A percentile compares a stretch with the other conserved stretches of the same genome.
Evolutionary conservation across 257 asterid species (phyloP).

Genomic region (Ocimum tenuiflorum): DNA sequence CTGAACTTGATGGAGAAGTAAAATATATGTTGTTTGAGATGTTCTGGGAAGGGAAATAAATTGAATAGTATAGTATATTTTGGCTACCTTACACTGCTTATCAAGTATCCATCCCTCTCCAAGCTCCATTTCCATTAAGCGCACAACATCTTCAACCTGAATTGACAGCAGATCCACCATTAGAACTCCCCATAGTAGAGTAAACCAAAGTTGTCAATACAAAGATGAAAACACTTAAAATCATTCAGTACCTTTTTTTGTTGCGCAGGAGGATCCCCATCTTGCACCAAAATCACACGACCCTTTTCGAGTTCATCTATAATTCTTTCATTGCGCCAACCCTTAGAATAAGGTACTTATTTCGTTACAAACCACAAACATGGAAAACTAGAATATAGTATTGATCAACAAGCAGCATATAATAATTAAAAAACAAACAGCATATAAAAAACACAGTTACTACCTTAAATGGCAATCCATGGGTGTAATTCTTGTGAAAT

Average conservation of each 20-base stretch:
- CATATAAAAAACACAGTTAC: neutral
- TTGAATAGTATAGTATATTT: neutral
- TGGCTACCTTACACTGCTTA: conserved; percentile 50
- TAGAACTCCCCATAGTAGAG: neutral
- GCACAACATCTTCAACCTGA: conserved; percentile 63
- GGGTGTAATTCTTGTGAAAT: conserved; percentile 70
- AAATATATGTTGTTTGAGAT: too few species aligned
- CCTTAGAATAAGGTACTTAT: conserved; percentile 32
- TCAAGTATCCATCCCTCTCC: conserved; percentile 79
- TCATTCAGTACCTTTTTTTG: conserved; percentile 50
- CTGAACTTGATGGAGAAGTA: too few species aligned
- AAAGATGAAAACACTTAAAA: neutral
- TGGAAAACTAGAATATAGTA: conserved; percentile 7
- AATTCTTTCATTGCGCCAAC: conserved; percentile 63
- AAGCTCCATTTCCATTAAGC: conserved; percentile 74
- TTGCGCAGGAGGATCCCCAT: conserved; percentile 54
- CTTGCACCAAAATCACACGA: conserved; percentile 59
- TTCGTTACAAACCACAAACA: neutral
- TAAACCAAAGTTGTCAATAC: neutral
- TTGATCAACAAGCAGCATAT: neutral
- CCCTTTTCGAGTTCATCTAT: conserved; percentile 36
- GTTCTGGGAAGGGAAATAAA: neutral
- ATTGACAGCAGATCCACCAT: neutral
- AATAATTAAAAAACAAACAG: too few species aligned
- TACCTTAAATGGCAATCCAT: conserved; percentile 71